Conservation (phyloP, 805 yeast species). For the Komagataella pastoris region DNA sequence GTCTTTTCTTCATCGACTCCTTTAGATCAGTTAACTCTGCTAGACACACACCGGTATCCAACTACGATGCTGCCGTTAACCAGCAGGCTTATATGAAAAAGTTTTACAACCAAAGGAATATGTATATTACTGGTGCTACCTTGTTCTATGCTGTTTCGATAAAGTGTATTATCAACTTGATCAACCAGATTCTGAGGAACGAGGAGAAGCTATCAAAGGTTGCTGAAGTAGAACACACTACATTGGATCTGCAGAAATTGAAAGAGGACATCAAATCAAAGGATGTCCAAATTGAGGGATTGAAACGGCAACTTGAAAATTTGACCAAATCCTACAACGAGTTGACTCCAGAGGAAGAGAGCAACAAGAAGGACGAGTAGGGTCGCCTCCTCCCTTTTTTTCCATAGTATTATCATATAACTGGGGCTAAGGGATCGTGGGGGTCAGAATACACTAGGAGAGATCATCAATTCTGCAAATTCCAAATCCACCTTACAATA, state of each 20-base stretch:
- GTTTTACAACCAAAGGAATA: constrained; percentile 43
- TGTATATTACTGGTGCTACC: constrained; percentile 42
- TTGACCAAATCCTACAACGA: constrained; percentile 25
- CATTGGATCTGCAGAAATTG: constrained; percentile 17
- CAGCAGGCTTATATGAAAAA: constrained; percentile 15
- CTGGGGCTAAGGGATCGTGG: background rate
- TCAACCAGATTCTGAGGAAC: constrained; percentile 28
- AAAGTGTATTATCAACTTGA: constrained; percentile 26
- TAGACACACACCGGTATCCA: constrained; percentile 2
- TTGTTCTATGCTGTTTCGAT: constrained; percentile 32
- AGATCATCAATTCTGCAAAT: background rate
- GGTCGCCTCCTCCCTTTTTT: background rate
- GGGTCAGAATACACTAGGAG: background rate
- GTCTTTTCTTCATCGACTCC: constrained; percentile 36
- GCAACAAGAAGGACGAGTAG: constrained; percentile 3
- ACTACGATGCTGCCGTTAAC: constrained; percentile 5
- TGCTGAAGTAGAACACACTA: constrained; percentile 11
- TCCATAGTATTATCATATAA: background rate
- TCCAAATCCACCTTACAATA: background rate
- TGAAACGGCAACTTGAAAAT: constrained; percentile 27
- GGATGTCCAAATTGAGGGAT: constrained; percentile 22
- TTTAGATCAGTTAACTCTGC: constrained; percentile 9
- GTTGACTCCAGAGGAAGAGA: constrained; percentile 12
- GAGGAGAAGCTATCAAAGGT: constrained; percentile 13
- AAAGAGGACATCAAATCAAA: constrained; percentile 20